Evolutionary conservation across 1,139 yeast species (phyloP), one percentile per base, ranked within the genome.

Genomic region (Maudiozyma humilis): DNA sequence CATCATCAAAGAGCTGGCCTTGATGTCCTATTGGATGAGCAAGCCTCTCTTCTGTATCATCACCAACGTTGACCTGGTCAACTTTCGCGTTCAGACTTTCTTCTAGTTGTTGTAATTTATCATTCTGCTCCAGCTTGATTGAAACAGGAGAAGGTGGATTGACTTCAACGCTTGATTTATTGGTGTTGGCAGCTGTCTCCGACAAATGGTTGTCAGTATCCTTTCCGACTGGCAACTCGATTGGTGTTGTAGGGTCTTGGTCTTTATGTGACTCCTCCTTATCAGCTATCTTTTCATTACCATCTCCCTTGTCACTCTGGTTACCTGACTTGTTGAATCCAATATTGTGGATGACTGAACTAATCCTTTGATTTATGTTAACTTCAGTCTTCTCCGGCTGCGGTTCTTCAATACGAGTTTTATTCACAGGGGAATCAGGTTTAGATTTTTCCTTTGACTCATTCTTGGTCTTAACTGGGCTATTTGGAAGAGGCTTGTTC

Each of bases 1-100:
- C 63, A 31, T 52, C 53, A 32, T 56, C 52, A 41, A 56, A 59
- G 2, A 56, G 42, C 32, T 50, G 50, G 27, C 56, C 54, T 39
- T 55, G 58, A 7, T 43, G 40, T 14, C 17, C 31, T 17, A 36
- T 37, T 12, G 44, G 44, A 15, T 42, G 32, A 7, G 44, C 35
- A 18, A 42, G 19, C 33, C 33, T 42, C 10, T 27, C 12, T 3
- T 33, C 35, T 14, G 44, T 42, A 36, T 36, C 44, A 19, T 40
- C 27, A 18, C 35, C 36, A n/a, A 10, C 36, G 12, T 32, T 27
- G 14, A 12, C 37, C 37, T 10, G 31, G 14, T 18, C 30, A 10
- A 20, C 3, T 8, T 36, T 18, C 1, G 4, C 12, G 4, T n/a
- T 17, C 6, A 4, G 15, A 5, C 18, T n/a, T 18, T 18, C 7